A percentile compares a stretch with the other conserved stretches of the same genome.
phyloP scores from a whole-genome alignment of 2,329 filamentous ascomycete species.

The Sporothrix variecibatus region DNA sequence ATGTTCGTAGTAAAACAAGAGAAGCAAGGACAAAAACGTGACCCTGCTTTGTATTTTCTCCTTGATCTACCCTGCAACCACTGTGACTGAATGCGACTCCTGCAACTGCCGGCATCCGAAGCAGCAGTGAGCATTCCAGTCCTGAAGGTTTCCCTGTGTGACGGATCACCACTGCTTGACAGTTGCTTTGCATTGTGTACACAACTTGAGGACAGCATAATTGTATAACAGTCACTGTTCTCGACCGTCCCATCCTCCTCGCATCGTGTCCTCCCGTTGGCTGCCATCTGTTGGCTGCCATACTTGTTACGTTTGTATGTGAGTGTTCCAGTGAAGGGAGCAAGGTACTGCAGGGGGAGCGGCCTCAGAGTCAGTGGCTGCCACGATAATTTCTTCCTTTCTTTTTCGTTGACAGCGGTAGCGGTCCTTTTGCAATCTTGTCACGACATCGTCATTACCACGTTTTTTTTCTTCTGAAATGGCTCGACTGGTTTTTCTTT shows the following conservation, averaged over 20 bases:
- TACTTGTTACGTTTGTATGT: not conserved
- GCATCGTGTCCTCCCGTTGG: not conserved
- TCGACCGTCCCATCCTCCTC: not conserved
- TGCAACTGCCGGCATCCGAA: not conserved
- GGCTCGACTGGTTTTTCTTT: not conserved
- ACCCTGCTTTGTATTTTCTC: not conserved
- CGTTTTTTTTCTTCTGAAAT: not conserved
- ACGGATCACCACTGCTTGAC: not conserved
- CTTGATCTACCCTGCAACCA: not conserved
- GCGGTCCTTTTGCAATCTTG: not conserved
- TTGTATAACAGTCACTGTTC: not conserved
- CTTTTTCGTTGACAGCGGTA: not conserved
- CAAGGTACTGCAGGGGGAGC: no score
- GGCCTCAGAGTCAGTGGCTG: no score
- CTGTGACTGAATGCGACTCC: not conserved
- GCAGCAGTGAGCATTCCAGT: not conserved
- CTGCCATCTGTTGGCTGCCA: not conserved
- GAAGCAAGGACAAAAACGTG: slow-evolving; percentile 14
- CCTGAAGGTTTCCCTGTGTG: not conserved
- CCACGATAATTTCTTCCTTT: not conserved
- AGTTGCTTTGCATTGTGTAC: not conserved
- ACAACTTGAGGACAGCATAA: no score
- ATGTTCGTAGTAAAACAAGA: not conserved
- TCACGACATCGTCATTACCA: slow-evolving; percentile 4
- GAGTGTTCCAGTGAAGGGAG: not conserved